phyloP scores from a whole-genome alignment of 192 early-diverging fungal genomes.

The Dissophora globulifera region DNA sequence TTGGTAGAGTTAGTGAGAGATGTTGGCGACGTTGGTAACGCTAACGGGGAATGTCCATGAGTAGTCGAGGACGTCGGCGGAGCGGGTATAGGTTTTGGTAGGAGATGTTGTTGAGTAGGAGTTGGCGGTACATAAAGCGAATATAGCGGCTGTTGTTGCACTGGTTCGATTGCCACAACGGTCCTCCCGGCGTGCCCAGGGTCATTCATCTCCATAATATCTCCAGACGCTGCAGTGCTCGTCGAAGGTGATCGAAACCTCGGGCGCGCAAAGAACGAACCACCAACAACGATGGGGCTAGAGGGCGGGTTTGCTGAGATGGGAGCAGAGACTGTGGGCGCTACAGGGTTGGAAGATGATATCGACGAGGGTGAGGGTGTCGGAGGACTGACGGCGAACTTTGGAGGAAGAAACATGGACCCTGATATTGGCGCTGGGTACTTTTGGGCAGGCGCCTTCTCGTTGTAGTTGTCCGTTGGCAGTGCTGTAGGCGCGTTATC shows the following conservation, averaged over 20 bases:
- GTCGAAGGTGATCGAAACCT: constrained; percentile 35
- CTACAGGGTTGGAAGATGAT: constrained; percentile 1
- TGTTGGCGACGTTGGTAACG: neutral
- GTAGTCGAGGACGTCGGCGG: neutral
- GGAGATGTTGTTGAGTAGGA: neutral
- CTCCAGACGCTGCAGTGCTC: constrained; percentile 9
- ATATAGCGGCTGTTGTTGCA: constrained; percentile 40
- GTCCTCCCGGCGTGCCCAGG: constrained; percentile 31
- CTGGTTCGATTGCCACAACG: constrained; percentile 37
- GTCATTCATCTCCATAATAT: constrained; percentile 53
- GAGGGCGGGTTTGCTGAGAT: neutral
- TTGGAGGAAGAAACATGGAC: constrained; percentile 40
- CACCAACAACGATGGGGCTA: constrained; percentile 18
- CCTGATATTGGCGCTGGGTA: constrained; percentile 21
- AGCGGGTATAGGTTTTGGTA: constrained; percentile 2
- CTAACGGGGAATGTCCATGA: neutral
- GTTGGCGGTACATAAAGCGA: constrained; percentile 40
- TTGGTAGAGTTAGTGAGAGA: neutral
- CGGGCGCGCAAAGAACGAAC: constrained; percentile 37
- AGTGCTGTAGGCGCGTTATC: neutral
- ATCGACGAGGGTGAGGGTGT: constrained; percentile 12
- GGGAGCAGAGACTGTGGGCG: neutral
- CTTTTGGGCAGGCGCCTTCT: neutral
- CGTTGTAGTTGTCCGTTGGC: constrained; percentile 4
- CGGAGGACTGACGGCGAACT: constrained; percentile 21